Conservation (phyloP, 805 yeast genomes). For the Candida silvatica region DNA sequence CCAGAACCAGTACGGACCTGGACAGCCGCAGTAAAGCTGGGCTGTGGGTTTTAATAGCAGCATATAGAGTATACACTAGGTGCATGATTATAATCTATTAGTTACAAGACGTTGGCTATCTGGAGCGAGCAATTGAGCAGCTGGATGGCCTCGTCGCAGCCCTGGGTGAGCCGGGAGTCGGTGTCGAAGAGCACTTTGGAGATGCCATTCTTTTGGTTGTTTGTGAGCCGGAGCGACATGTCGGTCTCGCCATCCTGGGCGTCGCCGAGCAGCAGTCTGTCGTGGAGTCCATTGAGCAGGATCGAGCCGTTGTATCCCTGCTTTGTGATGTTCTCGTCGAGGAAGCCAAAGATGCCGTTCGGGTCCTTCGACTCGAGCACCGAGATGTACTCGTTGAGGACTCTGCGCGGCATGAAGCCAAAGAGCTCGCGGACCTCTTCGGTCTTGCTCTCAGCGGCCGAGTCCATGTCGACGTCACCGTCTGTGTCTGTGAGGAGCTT, state of each 20-base stretch:
- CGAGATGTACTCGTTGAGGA: constrained; percentile 12
- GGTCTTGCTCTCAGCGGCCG: constrained; percentile 6
- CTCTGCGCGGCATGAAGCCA: constrained; percentile 22
- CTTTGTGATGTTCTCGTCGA: constrained; percentile 20
- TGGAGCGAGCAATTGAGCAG: constrained; percentile 55
- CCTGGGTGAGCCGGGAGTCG: constrained; percentile 69
- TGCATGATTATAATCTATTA: background rate
- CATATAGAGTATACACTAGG: background rate
- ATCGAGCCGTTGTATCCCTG: constrained; percentile 26
- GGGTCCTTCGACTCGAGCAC: constrained; percentile 14
- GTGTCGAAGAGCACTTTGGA: constrained; percentile 62
- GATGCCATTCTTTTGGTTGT: constrained; percentile 54
- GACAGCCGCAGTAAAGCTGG: background rate
- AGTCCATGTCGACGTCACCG: constrained; percentile 26
- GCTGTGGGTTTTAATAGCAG: too few species aligned
- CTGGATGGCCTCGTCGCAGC: constrained; percentile 85
- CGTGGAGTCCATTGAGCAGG: constrained; percentile 23
- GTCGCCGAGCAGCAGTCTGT: constrained; percentile 22
- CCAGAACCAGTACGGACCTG: constrained; percentile 3
- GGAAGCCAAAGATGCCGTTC: constrained; percentile 16
- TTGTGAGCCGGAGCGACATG: constrained; percentile 44
- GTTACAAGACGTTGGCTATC: constrained; percentile 32
- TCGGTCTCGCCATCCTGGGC: constrained; percentile 7
- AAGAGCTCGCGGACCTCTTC: constrained; percentile 22
- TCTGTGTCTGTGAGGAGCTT: constrained; percentile 32